Evolutionary conservation across 306 rosid genomes (phyloP).

Genomic region (Castanea sativa): DNA sequence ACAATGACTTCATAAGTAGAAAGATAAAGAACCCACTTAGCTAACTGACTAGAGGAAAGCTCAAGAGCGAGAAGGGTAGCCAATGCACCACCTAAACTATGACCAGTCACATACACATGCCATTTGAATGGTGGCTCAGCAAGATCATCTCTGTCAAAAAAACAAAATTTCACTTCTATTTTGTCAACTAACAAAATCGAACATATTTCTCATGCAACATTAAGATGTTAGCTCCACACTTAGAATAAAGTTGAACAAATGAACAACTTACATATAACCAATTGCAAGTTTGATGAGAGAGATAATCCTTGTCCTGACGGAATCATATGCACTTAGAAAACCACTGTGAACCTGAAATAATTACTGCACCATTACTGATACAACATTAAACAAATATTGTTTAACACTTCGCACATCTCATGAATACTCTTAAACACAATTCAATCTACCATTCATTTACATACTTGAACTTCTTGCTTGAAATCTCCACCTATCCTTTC

Average conservation of each 20-base stretch:
- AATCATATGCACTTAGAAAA: constrained; percentile 91
- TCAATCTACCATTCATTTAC: constrained; percentile 32
- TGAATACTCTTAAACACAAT: constrained; percentile 4
- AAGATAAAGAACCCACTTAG: constrained; percentile 59
- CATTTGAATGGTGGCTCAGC: constrained; percentile 60
- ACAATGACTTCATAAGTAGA: constrained; percentile 16
- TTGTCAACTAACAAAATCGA: constrained; percentile 10
- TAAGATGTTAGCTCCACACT: not conserved
- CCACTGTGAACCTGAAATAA: constrained; percentile 93
- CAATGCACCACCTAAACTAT: constrained; percentile 96
- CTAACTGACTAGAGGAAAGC: constrained; percentile 81
- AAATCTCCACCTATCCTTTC: constrained; percentile 98
- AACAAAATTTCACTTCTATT: constrained; percentile 6
- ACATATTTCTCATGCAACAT: constrained; percentile 10
- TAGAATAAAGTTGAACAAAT: not conserved
- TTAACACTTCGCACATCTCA: constrained; percentile 12
- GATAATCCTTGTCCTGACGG: constrained; percentile 78
- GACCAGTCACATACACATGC: constrained; percentile 93
- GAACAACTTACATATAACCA: constrained; percentile 62
- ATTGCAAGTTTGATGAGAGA: constrained; percentile 77
- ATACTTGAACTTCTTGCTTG: constrained; percentile 94
- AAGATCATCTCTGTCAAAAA: constrained; percentile 60
- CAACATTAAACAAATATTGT: constrained; percentile 6
- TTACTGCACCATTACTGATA: constrained; percentile 20
- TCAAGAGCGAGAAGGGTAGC: constrained; percentile 96